A percentile compares a stretch with the other conserved stretches of the same genome.
phyloP scores from a whole-genome alignment of 2,329 filamentous ascomycete species.

The Leptographium procerum region DNA sequence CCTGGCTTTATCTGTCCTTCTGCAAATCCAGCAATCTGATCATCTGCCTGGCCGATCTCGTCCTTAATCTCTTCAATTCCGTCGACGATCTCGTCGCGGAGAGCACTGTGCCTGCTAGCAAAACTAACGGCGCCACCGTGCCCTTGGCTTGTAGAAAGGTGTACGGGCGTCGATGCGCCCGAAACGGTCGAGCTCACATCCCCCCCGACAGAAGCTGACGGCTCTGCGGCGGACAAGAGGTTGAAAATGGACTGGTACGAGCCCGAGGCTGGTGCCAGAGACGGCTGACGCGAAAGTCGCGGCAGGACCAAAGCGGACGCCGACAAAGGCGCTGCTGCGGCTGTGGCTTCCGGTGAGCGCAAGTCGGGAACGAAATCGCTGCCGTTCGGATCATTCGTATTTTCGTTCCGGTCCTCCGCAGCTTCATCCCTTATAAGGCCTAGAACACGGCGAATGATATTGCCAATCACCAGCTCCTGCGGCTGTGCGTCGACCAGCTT shows the following conservation, averaged over 20 bases:
- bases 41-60: conserved; percentile 84
- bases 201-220: conserved; percentile 18
- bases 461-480: conserved; percentile 82
- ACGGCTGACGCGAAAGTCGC: conserved; percentile 19
- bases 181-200: conserved; percentile 17
- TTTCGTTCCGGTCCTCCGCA: conserved; percentile 60
- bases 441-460: conserved; percentile 82
- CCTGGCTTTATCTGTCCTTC: conserved; percentile 89
- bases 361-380: conserved; percentile 41
- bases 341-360: not conserved
- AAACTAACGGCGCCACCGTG: not conserved
- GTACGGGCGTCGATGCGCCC: conserved; percentile 38
- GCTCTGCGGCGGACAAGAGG: conserved; percentile 57
- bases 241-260: conserved; percentile 78
- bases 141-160: conserved; percentile 19
- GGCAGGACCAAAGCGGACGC: conserved; percentile 11
- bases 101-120: conserved; percentile 45
- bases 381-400: conserved; percentile 34
- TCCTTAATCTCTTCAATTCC: conserved; percentile 95
- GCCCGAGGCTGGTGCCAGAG: conserved; percentile 37
- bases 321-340: conserved; percentile 34
- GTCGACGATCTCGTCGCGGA: conserved; percentile 83
- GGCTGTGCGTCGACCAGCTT: conserved; percentile 75
- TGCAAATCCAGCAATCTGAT: conserved; percentile 80
- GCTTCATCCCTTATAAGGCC: conserved; percentile 87